phyloP scores from a whole-genome alignment of 1,284 basidiomycete genomes.

The Puccinia polysora region DNA sequence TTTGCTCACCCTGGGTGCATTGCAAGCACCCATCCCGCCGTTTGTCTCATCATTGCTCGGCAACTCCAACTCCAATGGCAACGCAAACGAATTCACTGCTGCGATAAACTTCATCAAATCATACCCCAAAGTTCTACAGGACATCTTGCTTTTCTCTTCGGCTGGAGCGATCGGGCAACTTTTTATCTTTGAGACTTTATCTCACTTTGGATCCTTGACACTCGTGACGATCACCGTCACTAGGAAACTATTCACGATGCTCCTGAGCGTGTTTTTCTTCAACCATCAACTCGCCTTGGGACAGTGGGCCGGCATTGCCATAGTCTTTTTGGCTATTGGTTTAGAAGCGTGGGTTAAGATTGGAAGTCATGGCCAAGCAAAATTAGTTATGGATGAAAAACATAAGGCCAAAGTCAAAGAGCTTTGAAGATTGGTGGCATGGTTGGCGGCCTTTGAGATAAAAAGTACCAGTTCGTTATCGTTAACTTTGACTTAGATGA shows the following conservation, averaged over 20 bases:
- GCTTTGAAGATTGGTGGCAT: no score
- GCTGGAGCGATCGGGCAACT: conserved; percentile 91
- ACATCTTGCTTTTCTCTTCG: conserved; percentile 77
- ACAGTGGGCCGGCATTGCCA: conserved; percentile 83
- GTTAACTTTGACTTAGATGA: no score
- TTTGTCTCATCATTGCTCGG: conserved; percentile 50
- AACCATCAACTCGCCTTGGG: conserved; percentile 75
- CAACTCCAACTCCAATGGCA: background rate
- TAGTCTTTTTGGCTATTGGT: conserved; percentile 89
- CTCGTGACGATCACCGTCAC: conserved; percentile 90
- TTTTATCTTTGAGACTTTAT: conserved; percentile 96
- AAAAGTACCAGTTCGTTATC: no score
- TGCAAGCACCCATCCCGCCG: conserved; percentile 49
- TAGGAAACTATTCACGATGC: conserved; percentile 97
- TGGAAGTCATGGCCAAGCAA: conserved; percentile 31
- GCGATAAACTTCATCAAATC: conserved; percentile 70
- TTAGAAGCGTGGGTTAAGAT: conserved; percentile 81
- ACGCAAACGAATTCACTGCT: conserved; percentile 63
- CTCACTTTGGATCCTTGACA: conserved; percentile 90
- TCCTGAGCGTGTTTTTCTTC: conserved; percentile 87
- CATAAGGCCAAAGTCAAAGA: conserved; percentile 74
- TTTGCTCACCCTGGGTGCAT: conserved; percentile 54
- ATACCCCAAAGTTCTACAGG: conserved; percentile 72
- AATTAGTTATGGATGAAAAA: conserved; percentile 70
- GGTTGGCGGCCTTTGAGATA: no score